Base-by-base conservation (phyloP, 768 basidiomycete species). In the Tulasnella sp. region DNA sequence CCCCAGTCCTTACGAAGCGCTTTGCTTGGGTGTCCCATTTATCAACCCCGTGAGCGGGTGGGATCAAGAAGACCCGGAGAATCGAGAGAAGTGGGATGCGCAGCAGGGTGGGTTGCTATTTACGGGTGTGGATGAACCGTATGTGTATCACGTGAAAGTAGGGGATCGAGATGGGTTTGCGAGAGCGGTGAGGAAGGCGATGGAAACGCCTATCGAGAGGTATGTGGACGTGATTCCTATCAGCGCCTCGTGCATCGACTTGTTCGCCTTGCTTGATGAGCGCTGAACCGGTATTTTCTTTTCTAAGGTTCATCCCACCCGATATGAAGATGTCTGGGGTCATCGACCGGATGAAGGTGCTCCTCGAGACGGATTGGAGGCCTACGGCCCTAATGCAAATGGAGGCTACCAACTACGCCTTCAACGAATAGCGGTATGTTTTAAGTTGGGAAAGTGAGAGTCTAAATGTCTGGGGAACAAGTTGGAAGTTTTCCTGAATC, bases 21-120 rank as follows among this genome's bases (percentile, higher is more conserved):
- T 82, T 5, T 81, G 81, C 56, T 58, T 83, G 46, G 82, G 82
- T 18, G 75, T 84, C 5, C 84, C 84, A 2, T 85, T 85, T 79
- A 82, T 85, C 80, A 84, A 84, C 75, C 83, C 84, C 4, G 81
- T 85, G 75, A 71, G 71, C 18, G 56, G 80, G 5, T 83, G 83
- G 82, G 81, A 83, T 78, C 21, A 68, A 2, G 48, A 80, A 2
- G 46, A 84, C 38, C 84, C 83, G 1, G 79, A 83, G 14, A 80
- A 85, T 73, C 76, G 82, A 34, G 52, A 79, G 8, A 68, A 52
- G 24, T 85, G 84, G 84, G 46, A 73, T 27, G 80, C 82, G 6
- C 84, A 85, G 76, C 83, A 84, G 38, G 82, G 83, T 58, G 82
- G 81, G 3, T 56, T 83, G 34, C 31, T 81, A 27, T 80, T 76